These are phyloP conservation scores for Claviceps arundinis DNA, from an alignment of 2,329 filamentous ascomycete species.

Conservation along the genomic window DNA sequence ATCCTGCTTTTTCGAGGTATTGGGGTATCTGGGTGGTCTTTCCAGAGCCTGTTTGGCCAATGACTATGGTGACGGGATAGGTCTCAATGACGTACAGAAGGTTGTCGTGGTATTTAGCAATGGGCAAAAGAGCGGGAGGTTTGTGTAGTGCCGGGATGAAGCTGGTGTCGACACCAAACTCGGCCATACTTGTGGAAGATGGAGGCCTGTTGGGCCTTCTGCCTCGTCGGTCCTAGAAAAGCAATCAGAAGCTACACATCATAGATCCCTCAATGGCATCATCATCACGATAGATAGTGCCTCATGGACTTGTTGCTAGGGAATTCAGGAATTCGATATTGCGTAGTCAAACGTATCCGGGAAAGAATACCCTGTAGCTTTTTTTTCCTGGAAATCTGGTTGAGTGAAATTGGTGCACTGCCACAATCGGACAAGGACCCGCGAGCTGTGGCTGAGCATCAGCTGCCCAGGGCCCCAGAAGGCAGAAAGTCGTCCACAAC, in stretches of 20 bases:
- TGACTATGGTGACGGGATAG: constrained; percentile 70
- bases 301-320: neutral
- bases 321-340: neutral
- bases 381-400: neutral
- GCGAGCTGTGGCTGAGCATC: neutral
- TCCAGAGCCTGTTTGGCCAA: constrained; percentile 88
- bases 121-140: constrained; percentile 70
- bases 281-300: neutral
- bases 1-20: constrained; percentile 76
- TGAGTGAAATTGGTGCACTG: neutral
- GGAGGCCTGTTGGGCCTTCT: neutral
- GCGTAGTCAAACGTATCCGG: neutral
- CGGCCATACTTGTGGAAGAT: constrained; percentile 29
- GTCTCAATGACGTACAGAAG: constrained; percentile 81
- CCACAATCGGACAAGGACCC: neutral
- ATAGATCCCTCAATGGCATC: neutral
- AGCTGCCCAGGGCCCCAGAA: neutral
- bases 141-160: constrained; percentile 80
- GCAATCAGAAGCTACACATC: neutral
- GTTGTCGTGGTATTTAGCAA: constrained; percentile 66
- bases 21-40: constrained; percentile 96
- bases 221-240: neutral
- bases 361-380: neutral
- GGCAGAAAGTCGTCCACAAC: neutral
- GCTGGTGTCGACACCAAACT: constrained; percentile 40